Percentiles rank a stretch among this genome's conserved stretches.
Evolutionary conservation across 2,329 filamentous ascomycete species (phyloP).

Genomic region (Epichloe hybrida): DNA sequence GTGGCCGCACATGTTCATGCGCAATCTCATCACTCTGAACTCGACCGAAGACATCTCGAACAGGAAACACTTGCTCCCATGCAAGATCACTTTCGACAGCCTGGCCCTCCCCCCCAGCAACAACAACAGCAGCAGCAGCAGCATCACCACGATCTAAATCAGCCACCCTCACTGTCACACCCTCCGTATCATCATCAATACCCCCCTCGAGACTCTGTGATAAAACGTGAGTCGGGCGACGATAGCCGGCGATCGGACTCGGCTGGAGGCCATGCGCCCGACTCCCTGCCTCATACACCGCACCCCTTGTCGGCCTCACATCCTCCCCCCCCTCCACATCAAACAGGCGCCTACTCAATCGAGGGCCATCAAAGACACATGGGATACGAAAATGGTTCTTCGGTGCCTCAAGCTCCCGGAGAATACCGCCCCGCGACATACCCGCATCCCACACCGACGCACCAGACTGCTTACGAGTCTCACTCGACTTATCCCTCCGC

Average conservation of each 20-base stretch:
- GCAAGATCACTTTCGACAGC: conserved; percentile 35
- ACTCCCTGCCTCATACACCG: conserved; percentile 18
- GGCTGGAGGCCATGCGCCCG: conserved; percentile 28
- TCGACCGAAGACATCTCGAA: conserved; percentile 43
- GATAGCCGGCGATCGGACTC: conserved; percentile 40
- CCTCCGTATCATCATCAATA: conserved; percentile 30
- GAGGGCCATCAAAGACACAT: conserved; percentile 39
- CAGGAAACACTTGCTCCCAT: conserved; percentile 40
- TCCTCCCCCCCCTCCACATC: conserved; percentile 14
- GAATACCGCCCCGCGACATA: conserved; percentile 28
- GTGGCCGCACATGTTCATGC: conserved; percentile 17
- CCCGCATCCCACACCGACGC: conserved; percentile 27
- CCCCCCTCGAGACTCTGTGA: conserved; percentile 34
- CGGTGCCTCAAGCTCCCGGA: conserved; percentile 31
- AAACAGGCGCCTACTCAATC: conserved; percentile 20
- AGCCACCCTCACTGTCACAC: conserved; percentile 31
- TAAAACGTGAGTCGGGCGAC: conserved; percentile 43
- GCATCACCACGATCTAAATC: conserved; percentile 10
- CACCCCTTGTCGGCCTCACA: conserved; percentile 20
- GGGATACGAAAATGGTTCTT: conserved; percentile 35
- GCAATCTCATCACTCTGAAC: conserved; percentile 25
- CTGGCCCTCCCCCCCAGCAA: conserved; percentile 6
- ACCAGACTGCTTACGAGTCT: conserved; percentile 25
- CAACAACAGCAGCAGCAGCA: conserved; percentile 7
- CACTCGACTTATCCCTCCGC: conserved; percentile 17